Evolutionary conservation across 1,139 yeast genomes (phyloP).

Genomic region (Yamadazyma sp.): DNA sequence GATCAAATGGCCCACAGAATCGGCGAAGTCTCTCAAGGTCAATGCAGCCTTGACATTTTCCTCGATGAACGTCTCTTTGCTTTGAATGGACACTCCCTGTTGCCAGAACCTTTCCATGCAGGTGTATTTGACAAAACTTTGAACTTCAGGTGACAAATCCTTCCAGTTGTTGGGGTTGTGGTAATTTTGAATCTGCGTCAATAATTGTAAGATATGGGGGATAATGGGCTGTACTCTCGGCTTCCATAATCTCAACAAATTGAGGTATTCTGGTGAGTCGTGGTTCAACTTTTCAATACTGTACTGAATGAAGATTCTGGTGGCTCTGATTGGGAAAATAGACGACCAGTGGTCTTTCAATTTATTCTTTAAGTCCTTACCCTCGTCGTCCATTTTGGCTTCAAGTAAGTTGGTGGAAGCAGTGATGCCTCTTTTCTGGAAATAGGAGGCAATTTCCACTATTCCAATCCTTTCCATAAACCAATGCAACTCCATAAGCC

Average conservation of each 20-base stretch:
- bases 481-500: slow-evolving; percentile 88
- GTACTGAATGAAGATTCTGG: slow-evolving; percentile 91
- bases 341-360: slow-evolving; percentile 92
- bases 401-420: slow-evolving; percentile 72
- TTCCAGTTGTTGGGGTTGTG: slow-evolving; percentile 93
- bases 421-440: slow-evolving; percentile 76
- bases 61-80: slow-evolving; percentile 91
- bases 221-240: slow-evolving; percentile 90
- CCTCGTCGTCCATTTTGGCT: slow-evolving; percentile 90
- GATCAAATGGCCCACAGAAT: slow-evolving; percentile 94
- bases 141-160: slow-evolving; percentile 84
- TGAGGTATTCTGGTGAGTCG: slow-evolving; percentile 70
- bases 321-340: slow-evolving; percentile 91
- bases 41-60: slow-evolving; percentile 93
- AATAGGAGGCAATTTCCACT: slow-evolving; percentile 88
- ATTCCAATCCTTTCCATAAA: slow-evolving; percentile 97
- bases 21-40: slow-evolving; percentile 93
- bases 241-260: slow-evolving; percentile 79
- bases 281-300: slow-evolving; percentile 88
- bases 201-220: slow-evolving; percentile 83
- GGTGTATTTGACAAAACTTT: slow-evolving; percentile 82
- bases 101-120: slow-evolving; percentile 97
- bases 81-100: slow-evolving; percentile 92
- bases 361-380: slow-evolving; percentile 68
- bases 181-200: slow-evolving; percentile 90